Conservation (phyloP, 108 stramenopile genomes). For the Skeletonema marinoi region DNA sequence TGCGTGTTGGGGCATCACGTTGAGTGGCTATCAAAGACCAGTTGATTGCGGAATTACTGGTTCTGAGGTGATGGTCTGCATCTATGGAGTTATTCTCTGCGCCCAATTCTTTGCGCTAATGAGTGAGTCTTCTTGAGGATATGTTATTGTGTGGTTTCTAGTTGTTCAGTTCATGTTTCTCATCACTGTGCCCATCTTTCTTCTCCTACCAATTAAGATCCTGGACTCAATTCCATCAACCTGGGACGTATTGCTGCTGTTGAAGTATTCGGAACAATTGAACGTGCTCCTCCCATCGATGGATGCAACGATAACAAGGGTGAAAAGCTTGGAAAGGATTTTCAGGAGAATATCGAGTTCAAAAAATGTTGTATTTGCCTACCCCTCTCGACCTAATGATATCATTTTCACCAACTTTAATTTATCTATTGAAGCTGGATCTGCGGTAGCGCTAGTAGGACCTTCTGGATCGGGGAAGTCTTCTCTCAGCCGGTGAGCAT, state of each 20-base stretch:
- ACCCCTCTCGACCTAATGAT: conserved; percentile 55
- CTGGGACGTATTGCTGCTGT: conserved; percentile 26
- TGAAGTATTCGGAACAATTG: conserved; percentile 35
- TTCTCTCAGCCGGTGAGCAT: conserved; percentile 20
- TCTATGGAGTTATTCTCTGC: conserved; percentile 36
- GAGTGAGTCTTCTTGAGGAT: conserved; percentile 1
- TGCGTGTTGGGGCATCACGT: neutral
- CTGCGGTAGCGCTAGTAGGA: conserved; percentile 71
- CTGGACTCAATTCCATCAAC: conserved; percentile 35
- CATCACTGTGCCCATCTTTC: neutral
- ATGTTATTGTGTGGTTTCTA: neutral
- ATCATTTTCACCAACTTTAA: conserved; percentile 48
- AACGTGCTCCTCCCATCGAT: conserved; percentile 36
- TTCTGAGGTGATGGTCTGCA: conserved; percentile 44
- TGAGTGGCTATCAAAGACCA: neutral
- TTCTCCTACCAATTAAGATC: conserved; percentile 1
- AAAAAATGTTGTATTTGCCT: conserved; percentile 51
- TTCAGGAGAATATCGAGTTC: conserved; percentile 45
- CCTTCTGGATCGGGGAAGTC: conserved; percentile 55
- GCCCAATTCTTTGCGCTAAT: conserved; percentile 44
- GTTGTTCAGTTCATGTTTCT: neutral
- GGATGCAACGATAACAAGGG: conserved; percentile 29
- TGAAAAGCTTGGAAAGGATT: conserved; percentile 14
- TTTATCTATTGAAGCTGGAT: conserved; percentile 52
- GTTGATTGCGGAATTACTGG: conserved; percentile 40